Evolutionary conservation across 2,329 filamentous ascomycete genomes (phyloP), one percentile per base, ranked within the genome.

Genomic region (Drechslerella coelobrocha): DNA sequence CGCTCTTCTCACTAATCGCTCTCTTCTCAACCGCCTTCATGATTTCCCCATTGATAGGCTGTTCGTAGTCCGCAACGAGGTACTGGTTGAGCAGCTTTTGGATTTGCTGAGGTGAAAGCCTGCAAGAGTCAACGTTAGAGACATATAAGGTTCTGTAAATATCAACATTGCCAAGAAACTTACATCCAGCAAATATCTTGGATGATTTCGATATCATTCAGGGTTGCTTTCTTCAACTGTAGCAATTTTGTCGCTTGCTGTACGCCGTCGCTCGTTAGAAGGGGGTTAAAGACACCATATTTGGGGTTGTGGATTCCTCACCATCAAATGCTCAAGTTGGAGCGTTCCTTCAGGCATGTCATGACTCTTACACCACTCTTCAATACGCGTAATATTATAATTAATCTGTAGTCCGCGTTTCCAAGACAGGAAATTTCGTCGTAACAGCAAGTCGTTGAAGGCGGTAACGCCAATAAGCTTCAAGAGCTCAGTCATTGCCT

Each of bases 171-270:
- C 5, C 7, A 9, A 23, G 3, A 31, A 48, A 50, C 90, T 87
- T 82, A 95, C 93, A 97, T 97, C 93, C 93, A 97, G 85, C 94
- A 99, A 76, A 99, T 99, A 79, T 99, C 94, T 82, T 99, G 94
- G 77, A 99, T 99, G 77, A 99, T 99, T 81, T 99, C 94, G 77
- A 99, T 99, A 77, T 99, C 94, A 79, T 97, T 99, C 78, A 99
- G 82, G 0, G 94, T 99, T 7, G 94, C 94, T 83, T 99, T 99
- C 88, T 99, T 99, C 73, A 99, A 84, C 80, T 99, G 94, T 74
- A 99, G 84, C 73, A 99, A 88, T 82, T 99, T 99, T 19, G 94
- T 99, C 57, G 94, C 94, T 90, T 97, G 93, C 88, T 91, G 73
- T 75, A 53, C 5, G 3, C 12, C 17, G n/a, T 29, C 7, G 8